Evolutionary conservation across 768 basidiomycete genomes (phyloP).

Genomic region (Chiua virens): DNA sequence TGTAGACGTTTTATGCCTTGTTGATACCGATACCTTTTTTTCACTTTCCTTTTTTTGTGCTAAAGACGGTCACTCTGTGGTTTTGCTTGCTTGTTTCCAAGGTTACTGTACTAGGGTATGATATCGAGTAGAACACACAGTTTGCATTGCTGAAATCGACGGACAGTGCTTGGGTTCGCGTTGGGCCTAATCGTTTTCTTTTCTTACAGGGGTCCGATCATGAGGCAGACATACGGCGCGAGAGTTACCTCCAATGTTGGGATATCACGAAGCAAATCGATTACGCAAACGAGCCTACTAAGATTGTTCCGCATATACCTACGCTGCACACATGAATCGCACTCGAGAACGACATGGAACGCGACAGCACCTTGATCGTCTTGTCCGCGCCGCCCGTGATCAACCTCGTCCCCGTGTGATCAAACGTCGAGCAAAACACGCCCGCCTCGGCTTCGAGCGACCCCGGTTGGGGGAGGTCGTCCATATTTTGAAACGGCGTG

Average conservation of each 20-base stretch:
- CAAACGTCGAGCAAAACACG: constrained; percentile 96
- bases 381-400: constrained; percentile 98
- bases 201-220: too few species aligned
- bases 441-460: constrained; percentile 97
- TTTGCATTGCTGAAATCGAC: too few species aligned
- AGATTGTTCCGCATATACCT: constrained; percentile 72
- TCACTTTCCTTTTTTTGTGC: neutral
- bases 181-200: too few species aligned
- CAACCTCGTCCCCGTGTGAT: constrained; percentile 89
- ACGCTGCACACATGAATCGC: neutral
- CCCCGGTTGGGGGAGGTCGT: constrained; percentile 96
- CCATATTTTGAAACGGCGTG: constrained; percentile 90
- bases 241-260: too few species aligned
- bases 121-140: too few species aligned
- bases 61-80: neutral
- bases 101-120: neutral
- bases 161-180: too few species aligned
- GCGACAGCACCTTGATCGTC: constrained; percentile 85
- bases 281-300: neutral
- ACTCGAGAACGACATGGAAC: neutral
- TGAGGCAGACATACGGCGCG: too few species aligned
- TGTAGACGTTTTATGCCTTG: constrained; percentile 4
- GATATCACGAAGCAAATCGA: too few species aligned
- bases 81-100: neutral
- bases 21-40: constrained; percentile 6